These are phyloP conservation scores for Cucumis hystrix DNA, from an alignment of 306 rosid species.

Conservation along the genomic window DNA sequence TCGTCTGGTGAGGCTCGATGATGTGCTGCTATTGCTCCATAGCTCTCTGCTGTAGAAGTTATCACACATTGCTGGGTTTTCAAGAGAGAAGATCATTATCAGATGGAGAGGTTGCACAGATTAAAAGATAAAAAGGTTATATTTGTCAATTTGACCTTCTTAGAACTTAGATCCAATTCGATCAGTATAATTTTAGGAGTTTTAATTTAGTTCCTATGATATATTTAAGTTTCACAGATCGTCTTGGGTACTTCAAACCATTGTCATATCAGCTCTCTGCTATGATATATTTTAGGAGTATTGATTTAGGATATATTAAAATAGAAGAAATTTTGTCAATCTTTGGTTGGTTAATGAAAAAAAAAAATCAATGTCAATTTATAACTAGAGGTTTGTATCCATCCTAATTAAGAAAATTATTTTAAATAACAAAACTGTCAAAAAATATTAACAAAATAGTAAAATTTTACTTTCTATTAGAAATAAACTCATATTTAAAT, in stretches of 20 bases:
- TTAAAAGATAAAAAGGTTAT: neutral
- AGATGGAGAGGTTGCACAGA: neutral
- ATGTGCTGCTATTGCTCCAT: slow-evolving; percentile 89
- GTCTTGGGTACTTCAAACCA: neutral
- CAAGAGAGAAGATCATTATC: neutral
- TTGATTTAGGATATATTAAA: too few species aligned
- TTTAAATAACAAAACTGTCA: too few species aligned
- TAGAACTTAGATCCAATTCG: neutral
- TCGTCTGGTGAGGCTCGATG: slow-evolving; percentile 39
- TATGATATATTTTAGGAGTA: neutral
- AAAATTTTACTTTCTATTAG: too few species aligned
- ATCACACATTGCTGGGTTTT: slow-evolving; percentile 49
- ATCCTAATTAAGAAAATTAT: too few species aligned
- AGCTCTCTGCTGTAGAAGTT: slow-evolving; percentile 33
- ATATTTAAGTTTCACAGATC: neutral
- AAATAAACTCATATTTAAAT: too few species aligned
- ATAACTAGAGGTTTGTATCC: too few species aligned
- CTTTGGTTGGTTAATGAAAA: too few species aligned
- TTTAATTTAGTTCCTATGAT: too few species aligned
- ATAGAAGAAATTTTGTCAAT: too few species aligned
- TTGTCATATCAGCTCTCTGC: neutral
- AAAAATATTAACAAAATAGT: too few species aligned
- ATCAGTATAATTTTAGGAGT: neutral
- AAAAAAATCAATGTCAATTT: too few species aligned
- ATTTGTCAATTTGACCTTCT: neutral